A percentile compares a stretch with the other conserved stretches of the same genome.
These are phyloP conservation scores for Pholiota molesta DNA, from an alignment of 768 basidiomycete species.

Conservation along the genomic window DNA sequence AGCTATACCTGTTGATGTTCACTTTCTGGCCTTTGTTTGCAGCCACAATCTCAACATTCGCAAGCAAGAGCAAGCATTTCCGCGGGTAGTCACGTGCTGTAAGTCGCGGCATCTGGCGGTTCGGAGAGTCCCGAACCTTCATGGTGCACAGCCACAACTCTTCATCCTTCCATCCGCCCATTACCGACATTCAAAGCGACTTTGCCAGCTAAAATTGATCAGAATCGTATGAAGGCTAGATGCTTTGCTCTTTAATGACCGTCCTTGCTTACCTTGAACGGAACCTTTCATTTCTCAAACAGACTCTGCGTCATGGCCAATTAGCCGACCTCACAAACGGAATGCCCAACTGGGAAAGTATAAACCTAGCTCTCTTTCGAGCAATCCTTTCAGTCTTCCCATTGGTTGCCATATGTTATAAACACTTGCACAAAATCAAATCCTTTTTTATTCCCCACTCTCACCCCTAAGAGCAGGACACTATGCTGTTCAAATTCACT, in stretches of 20 bases:
- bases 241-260: neutral
- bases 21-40: slow-evolving; percentile 40
- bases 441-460: neutral
- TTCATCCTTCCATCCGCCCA: neutral
- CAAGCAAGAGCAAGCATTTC: slow-evolving; percentile 32
- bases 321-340: slow-evolving; percentile 39
- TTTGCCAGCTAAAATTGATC: neutral
- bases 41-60: slow-evolving; percentile 34
- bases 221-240: neutral
- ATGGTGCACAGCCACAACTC: neutral
- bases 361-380: slow-evolving; percentile 42
- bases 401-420: slow-evolving; percentile 12
- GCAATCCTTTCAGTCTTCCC: slow-evolving; percentile 14
- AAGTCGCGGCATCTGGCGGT: too few species aligned
- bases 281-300: neutral
- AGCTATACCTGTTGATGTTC: slow-evolving; percentile 33
- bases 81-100: slow-evolving; percentile 19
- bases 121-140: neutral
- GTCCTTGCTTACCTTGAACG: neutral
- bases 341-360: slow-evolving; percentile 48
- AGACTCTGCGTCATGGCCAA: neutral
- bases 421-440: neutral
- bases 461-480: slow-evolving; percentile 11
- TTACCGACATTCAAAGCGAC: neutral
- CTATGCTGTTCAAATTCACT: slow-evolving; percentile 63